A percentile compares a stretch with the other conserved stretches of the same genome.
Evolutionary conservation across 1,284 basidiomycete genomes (phyloP).

Genomic region (Trichosporon sp.): DNA sequence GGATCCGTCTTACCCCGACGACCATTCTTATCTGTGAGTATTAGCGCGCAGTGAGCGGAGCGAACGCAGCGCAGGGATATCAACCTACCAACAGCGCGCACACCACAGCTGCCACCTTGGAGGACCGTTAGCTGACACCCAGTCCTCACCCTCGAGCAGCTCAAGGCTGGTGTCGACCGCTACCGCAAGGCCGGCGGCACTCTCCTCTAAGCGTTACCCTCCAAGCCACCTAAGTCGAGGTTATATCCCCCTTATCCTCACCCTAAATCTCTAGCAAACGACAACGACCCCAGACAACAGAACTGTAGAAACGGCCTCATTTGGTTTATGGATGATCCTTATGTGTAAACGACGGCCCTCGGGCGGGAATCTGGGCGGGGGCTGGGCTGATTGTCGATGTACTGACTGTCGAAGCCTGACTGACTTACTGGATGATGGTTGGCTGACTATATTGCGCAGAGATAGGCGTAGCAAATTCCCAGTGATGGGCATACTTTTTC

Average conservation of each 20-base stretch:
- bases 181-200: conserved; percentile 44
- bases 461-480: too few relatives aligned
- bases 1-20: conserved; percentile 80
- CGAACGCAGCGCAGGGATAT: neutral
- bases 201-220: conserved; percentile 14
- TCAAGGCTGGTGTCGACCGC: conserved; percentile 48
- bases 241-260: too few relatives aligned
- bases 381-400: neutral
- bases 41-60: neutral
- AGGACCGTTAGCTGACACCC: conserved; percentile 18
- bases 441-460: too few relatives aligned
- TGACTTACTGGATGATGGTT: too few relatives aligned
- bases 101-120: too few relatives aligned
- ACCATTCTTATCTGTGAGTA: conserved; percentile 46
- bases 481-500: too few relatives aligned
- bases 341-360: neutral
- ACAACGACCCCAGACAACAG: neutral
- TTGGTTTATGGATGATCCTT: conserved; percentile 15
- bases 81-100: too few relatives aligned
- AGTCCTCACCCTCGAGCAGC: conserved; percentile 72
- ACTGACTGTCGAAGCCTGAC: too few relatives aligned
- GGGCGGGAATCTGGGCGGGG: too few relatives aligned
- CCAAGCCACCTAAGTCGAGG: too few relatives aligned
- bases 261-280: conserved; percentile 4
- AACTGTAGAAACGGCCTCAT: conserved; percentile 9